Evolutionary conservation across 2,329 filamentous ascomycete species (phyloP).

Genomic region (Neofusicoccum sp.): DNA sequence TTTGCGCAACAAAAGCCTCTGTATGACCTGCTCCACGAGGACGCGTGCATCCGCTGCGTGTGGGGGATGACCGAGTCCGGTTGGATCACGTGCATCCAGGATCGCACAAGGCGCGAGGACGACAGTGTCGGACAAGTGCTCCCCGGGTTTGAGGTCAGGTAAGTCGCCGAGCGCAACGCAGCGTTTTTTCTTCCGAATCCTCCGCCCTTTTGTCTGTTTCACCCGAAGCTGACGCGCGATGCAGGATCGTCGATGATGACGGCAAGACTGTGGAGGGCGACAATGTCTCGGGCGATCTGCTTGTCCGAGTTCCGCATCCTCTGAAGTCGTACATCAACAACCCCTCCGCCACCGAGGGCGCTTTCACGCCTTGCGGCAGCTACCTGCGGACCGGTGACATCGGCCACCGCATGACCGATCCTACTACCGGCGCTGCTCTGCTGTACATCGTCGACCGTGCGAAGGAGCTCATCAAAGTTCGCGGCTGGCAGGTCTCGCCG

Average conservation of each 20-base stretch:
- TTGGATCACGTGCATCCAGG: constrained; percentile 39
- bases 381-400: constrained; percentile 24
- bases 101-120: constrained; percentile 8
- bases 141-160: constrained; percentile 17
- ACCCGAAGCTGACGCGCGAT: neutral
- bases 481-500: constrained; percentile 54
- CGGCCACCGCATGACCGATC: constrained; percentile 7
- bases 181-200: neutral
- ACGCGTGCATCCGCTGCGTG: constrained; percentile 50
- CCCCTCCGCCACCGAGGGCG: constrained; percentile 18
- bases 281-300: constrained; percentile 2
- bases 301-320: constrained; percentile 8
- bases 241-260: constrained; percentile 2
- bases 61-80: constrained; percentile 59
- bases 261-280: neutral
- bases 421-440: neutral
- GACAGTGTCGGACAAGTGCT: constrained; percentile 19
- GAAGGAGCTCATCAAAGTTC: constrained; percentile 53
- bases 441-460: constrained; percentile 43
- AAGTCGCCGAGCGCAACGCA: neutral
- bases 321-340: constrained; percentile 19
- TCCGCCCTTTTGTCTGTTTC: neutral
- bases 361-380: constrained; percentile 27
- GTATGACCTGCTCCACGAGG: constrained; percentile 42
- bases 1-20: constrained; percentile 37